Evolutionary conservation across 345 rosid species (phyloP), one percentile per base, ranked within the genome.

Genomic region (Noccaea bulbosa): DNA sequence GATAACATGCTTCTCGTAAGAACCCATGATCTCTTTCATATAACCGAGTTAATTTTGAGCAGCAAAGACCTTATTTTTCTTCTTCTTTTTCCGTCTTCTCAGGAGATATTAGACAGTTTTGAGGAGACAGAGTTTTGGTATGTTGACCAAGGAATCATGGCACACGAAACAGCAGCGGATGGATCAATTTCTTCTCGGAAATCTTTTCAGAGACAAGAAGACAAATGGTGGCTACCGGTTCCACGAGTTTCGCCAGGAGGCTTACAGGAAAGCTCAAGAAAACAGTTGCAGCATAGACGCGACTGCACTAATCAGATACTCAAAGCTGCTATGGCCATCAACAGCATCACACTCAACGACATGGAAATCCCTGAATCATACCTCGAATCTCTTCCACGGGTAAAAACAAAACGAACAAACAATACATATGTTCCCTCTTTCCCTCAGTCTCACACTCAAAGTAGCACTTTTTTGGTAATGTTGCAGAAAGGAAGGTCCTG

Each of bases 221-320:
- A 92, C 62, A 95, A 95, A 78, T 95, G 99, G 99, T 95, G 99
- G 99, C 86, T 95, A 12, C 98, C 99, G 0, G 91, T 92, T 70
- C 99, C 99, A 66, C 85, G 90, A 11, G 90, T 95, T 47, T 91
- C 93, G 62, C 80, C 85, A 3, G 84, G 84, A 66, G 99, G 99
- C 61, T 96, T 95, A 41, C 72, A 64, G 45, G 98, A 95, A 47
- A 52, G 78, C 66, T 83, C 88, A 32, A 84, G 96, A 76, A 95
- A 90, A 81, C 82, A 88, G 66, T 70, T 95, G 80, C 97, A 88
- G 75, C 97, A 95, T 80, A 92, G 77, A 74, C 88, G 97, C 4
- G 99, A 95, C 75, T 87, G 92, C 79, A 83, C 98, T n/a, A 95
- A 87, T 75, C 98, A 95, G 83, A 95, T 95, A 76, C 77, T 95